A percentile compares a stretch with the other conserved stretches of the same genome.
These are phyloP conservation scores for Neurospora crassa DNA, from an alignment of 2,329 filamentous ascomycete species.

Conservation along the genomic window DNA sequence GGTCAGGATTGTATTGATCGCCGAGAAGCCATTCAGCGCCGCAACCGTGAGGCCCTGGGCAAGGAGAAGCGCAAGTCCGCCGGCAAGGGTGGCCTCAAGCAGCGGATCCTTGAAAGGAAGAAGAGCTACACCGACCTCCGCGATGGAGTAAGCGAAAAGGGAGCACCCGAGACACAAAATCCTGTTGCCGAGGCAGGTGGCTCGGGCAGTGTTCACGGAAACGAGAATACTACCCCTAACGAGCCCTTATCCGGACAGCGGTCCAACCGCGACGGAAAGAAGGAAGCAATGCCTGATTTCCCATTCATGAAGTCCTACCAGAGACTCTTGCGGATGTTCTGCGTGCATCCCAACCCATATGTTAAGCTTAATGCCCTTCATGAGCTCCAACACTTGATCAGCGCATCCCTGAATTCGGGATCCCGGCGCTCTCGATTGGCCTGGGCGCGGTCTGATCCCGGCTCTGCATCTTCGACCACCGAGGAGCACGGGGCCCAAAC, in stretches of 20 bases:
- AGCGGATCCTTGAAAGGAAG: slow-evolving; percentile 51
- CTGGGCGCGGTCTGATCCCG: slow-evolving; percentile 23
- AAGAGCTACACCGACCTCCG: slow-evolving; percentile 59
- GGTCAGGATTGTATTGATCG: slow-evolving; percentile 57
- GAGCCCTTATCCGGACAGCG: slow-evolving; percentile 27
- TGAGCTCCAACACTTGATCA: slow-evolving; percentile 74
- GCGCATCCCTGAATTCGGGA: slow-evolving; percentile 58
- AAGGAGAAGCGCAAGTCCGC: slow-evolving; percentile 34
- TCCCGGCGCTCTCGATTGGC: slow-evolving; percentile 30
- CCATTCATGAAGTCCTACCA: slow-evolving; percentile 74
- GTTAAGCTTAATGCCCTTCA: slow-evolving; percentile 75
- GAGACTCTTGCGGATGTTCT: slow-evolving; percentile 74
- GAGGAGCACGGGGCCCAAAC: slow-evolving; percentile 17
- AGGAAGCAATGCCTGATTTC: slow-evolving; percentile 45
- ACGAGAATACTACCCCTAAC: slow-evolving; percentile 31
- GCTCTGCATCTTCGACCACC: slow-evolving; percentile 16
- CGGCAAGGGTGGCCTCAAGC: slow-evolving; percentile 35
- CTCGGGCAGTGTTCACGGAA: slow-evolving; percentile 23
- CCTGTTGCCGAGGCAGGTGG: slow-evolving; percentile 27
- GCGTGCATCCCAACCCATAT: slow-evolving; percentile 79
- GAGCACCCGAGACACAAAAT: slow-evolving; percentile 18
- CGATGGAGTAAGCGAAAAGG: slow-evolving; percentile 20
- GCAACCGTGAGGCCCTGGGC: slow-evolving; percentile 29
- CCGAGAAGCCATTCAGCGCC: slow-evolving; percentile 44
- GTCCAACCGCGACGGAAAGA: slow-evolving; percentile 20